phyloP scores from a whole-genome alignment of 164 flowering plant genomes.

The Nymphaea colorata region DNA sequence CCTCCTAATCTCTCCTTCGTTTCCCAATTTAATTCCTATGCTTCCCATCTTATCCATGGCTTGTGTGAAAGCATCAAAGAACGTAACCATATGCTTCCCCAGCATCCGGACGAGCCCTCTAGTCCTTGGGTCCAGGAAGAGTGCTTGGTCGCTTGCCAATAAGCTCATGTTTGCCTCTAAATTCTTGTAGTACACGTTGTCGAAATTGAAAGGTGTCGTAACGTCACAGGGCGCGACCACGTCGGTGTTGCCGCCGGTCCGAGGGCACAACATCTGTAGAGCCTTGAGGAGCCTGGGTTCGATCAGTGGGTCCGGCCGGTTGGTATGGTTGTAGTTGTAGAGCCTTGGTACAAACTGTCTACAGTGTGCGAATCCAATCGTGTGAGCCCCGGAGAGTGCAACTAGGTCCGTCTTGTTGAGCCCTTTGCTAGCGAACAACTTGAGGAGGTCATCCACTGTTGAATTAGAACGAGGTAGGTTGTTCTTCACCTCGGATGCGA shows the following conservation, averaged over 20 bases:
- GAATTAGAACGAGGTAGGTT: constrained; percentile 61
- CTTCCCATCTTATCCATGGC: constrained; percentile 88
- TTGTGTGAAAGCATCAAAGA: constrained; percentile 56
- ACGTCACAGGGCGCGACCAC: constrained; percentile 72
- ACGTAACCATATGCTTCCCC: constrained; percentile 51
- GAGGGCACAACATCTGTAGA: constrained; percentile 63
- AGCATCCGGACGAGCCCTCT: constrained; percentile 40
- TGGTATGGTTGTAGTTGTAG: constrained; percentile 43
- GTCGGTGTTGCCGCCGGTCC: constrained; percentile 40
- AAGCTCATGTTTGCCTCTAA: constrained; percentile 57
- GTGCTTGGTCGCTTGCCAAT: constrained; percentile 58
- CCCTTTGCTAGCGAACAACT: constrained; percentile 64
- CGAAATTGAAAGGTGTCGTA: constrained; percentile 66
- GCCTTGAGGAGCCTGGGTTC: constrained; percentile 62
- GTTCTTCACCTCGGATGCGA: constrained; percentile 37
- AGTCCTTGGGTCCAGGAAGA: constrained; percentile 59
- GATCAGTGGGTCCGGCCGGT: constrained; percentile 50
- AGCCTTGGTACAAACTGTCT: constrained; percentile 39
- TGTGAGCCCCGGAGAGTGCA: constrained; percentile 85
- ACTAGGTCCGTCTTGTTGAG: constrained; percentile 60
- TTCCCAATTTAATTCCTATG: constrained; percentile 61
- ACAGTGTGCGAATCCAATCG: constrained; percentile 85
- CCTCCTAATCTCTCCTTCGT: constrained; percentile 66
- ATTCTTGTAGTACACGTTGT: constrained; percentile 58
- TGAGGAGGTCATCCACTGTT: constrained; percentile 51